Base-by-base conservation (phyloP, 1,284 basidiomycete species). In the Pseudozyma pruni region DNA sequence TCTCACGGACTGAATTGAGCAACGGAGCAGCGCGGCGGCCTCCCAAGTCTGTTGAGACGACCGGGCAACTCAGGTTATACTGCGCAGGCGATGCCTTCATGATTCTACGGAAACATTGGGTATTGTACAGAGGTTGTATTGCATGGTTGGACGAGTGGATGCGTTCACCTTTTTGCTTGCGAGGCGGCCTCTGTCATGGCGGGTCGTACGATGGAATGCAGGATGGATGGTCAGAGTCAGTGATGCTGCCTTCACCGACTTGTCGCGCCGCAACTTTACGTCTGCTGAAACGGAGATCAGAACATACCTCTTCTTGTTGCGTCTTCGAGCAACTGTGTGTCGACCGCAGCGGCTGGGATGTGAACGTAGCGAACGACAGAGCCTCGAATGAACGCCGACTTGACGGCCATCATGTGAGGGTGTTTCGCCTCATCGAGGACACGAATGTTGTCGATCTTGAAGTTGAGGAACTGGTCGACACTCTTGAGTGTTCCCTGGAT, bases 381-480 rank as follows among this genome's bases (percentile, higher is more conserved):
- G 59, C 96, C 96, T 55, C 96, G 90, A 78, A 98, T 98, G 83
- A 98, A 99, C 81, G 93, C 95, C 82, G 97, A 98, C 85, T 95
- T 96, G 43, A 98, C 94, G 0, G 96, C 94, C 89, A 97, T 93
- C 94, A 98, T 96, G 83, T 99, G 96, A 20, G 96, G 96, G 84
- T 98, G 93, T 75, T 91, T 87, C 49, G 90, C 90, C 79, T 94
- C 92, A 83, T 98, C 94, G 35, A 93, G 86, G 5, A 98, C 93
- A 73, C 89, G 90, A 81, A 99, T 98, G 63, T 90, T 90, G 80
- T 98, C 96, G 60, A 98, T 85, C 55, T 95, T 89, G 83, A 98
- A 98, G 84, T 99, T 98, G 76, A 99, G 85, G 84, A 98, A 99
- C 93, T 98, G 96, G 86, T 98, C 95, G 43, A 98, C 95, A 47